Base-by-base conservation (phyloP, 805 yeast species). In the Yarrowia keelungensis region DNA sequence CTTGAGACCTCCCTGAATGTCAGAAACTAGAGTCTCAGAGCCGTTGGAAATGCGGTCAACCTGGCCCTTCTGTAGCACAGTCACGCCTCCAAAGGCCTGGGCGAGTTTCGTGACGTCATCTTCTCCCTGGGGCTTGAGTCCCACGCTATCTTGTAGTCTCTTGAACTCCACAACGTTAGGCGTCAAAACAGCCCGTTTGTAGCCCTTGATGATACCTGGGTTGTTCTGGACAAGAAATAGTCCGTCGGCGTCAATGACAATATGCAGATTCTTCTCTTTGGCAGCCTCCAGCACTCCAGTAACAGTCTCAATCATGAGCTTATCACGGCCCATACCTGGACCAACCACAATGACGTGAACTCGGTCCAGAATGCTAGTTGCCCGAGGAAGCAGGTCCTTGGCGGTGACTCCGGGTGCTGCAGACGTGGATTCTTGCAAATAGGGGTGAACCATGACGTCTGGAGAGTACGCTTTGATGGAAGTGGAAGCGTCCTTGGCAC, bases 361-460 rank as follows among this genome's bases (percentile, higher is more conserved):
- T 58, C 96, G 79, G 45, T 82, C 81, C 45, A 94, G 78, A 26
- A 93, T 74, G 0, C 80, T 69, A 22, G 76, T 72, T n/a, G 91
- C 83, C 74, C 86, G 86, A 32, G 87, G 86, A 74, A 89, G 71
- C 12, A 90, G 81, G 26, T 72, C 68, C 36, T 42, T 71, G 10
- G 71, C 69, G 15, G 74, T 76, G 36, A 74, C 74, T 2, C 73
- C 70, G n/a, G 69, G 71, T 14, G 54, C 71, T 36, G 38, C 43
- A 11, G 79, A 79, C 50, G 76, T 76, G 69, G 81, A 74, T 73
- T 87, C 92, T 69, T 79, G 82, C 72, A 93, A 76, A 76, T 91
- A 92, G 0, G 98, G 98, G 80, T 95, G 98, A 1, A 95, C 97
- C 98, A 94, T 95, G 62, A 94, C 79, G 75, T 94, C 92, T 0